Conservation (phyloP, 768 basidiomycete species). For the Dictyophora rubrovolvata region DNA sequence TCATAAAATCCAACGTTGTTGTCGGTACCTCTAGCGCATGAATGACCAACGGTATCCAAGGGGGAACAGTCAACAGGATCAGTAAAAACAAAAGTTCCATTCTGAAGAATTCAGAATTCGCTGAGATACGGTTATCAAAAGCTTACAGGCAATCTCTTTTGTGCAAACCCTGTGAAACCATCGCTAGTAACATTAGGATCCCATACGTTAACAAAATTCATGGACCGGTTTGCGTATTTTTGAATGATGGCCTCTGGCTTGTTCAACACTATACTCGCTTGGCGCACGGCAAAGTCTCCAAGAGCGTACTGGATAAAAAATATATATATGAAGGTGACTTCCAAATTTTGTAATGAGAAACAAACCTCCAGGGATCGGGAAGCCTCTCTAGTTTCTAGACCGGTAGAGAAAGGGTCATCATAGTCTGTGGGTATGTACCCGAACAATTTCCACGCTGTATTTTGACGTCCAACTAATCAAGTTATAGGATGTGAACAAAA, state of each 20-base stretch:
- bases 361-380: conserved; percentile 37
- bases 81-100: conserved; percentile 41
- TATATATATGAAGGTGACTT: neutral
- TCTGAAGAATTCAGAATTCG: conserved; percentile 20
- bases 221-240: conserved; percentile 38
- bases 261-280: conserved; percentile 33
- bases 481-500: neutral
- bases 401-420: conserved; percentile 38
- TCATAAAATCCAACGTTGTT: conserved; percentile 45
- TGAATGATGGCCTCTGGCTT: conserved; percentile 29
- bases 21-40: conserved; percentile 39
- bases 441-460: conserved; percentile 42
- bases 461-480: conserved; percentile 34
- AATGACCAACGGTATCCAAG: conserved; percentile 35
- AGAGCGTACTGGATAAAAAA: conserved; percentile 30
- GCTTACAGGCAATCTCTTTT: conserved; percentile 31
- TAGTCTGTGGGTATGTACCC: conserved; percentile 39
- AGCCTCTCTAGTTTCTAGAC: conserved; percentile 39
- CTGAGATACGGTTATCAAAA: neutral
- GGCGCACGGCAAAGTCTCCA: conserved; percentile 43
- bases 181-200: conserved; percentile 34
- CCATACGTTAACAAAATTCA: conserved; percentile 45
- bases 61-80: conserved; percentile 41
- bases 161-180: conserved; percentile 39
- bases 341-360: neutral